phyloP scores from a whole-genome alignment of 345 rosid species.

The Syzygium oleosum region DNA sequence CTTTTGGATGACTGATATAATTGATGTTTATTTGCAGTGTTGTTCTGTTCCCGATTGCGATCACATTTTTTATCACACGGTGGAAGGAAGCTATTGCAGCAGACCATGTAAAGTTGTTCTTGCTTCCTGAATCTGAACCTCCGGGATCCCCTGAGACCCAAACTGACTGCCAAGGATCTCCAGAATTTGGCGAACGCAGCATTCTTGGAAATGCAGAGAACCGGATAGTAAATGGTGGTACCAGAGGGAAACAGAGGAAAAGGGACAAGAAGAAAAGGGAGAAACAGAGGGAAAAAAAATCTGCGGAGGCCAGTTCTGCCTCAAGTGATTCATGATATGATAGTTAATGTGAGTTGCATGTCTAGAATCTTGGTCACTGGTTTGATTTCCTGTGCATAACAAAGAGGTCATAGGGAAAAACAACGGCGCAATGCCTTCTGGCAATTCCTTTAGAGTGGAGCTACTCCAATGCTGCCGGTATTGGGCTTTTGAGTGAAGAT shows the following conservation, averaged over 20 bases:
- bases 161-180: constrained; percentile 8
- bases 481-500: neutral
- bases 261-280: constrained; percentile 90
- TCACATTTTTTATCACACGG: too few relatives aligned
- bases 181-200: constrained; percentile 12
- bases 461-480: neutral
- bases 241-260: too few relatives aligned
- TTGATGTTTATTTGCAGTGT: too few relatives aligned
- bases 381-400: neutral
- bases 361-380: neutral
- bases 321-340: neutral
- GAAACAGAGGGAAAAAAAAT: constrained; percentile 74
- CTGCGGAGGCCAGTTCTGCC: constrained; percentile 26
- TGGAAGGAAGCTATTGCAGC: constrained; percentile 74
- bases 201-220: constrained; percentile 13
- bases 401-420: neutral
- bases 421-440: neutral
- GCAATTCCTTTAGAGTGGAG: neutral
- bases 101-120: constrained; percentile 60
- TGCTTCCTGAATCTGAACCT: constrained; percentile 32
- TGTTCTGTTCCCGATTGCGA: too few relatives aligned
- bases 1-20: too few relatives aligned
- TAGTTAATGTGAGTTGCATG: neutral
- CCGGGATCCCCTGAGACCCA: constrained; percentile 5
- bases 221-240: neutral